These are phyloP conservation scores for Epithemia pelagica DNA, from an alignment of 108 stramenopile species.

Conservation along the genomic window DNA sequence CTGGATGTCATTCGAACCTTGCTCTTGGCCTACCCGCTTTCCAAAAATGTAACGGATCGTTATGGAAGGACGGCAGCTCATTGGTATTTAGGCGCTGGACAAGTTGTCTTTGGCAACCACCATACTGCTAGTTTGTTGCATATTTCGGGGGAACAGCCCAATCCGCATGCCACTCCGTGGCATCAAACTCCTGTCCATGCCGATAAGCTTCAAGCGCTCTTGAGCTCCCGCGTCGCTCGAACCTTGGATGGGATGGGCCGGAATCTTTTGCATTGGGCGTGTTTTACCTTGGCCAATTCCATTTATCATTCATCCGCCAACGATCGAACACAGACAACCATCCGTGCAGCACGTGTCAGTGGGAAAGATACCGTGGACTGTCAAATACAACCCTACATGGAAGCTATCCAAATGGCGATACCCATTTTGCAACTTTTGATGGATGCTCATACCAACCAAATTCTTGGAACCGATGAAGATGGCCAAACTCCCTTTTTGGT, in stretches of 20 bases:
- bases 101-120: slow-evolving; percentile 4
- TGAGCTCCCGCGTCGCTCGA: slow-evolving; percentile 33
- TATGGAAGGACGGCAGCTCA: slow-evolving; percentile 36
- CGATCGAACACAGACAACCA: not conserved
- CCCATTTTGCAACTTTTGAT: slow-evolving; percentile 33
- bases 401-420: slow-evolving; percentile 10
- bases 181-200: slow-evolving; percentile 22
- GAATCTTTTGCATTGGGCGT: slow-evolving; percentile 48
- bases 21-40: slow-evolving; percentile 29
- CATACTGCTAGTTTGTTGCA: slow-evolving; percentile 10
- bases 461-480: slow-evolving; percentile 17
- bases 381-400: slow-evolving; percentile 6
- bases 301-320: not conserved
- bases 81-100: slow-evolving; percentile 52
- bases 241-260: slow-evolving; percentile 27
- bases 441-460: slow-evolving; percentile 33
- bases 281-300: slow-evolving; percentile 21
- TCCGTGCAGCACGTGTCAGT: not conserved
- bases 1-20: slow-evolving; percentile 27
- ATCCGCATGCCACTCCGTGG: slow-evolving; percentile 32
- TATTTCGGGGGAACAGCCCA: slow-evolving; percentile 36
- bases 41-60: slow-evolving; percentile 23
- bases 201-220: slow-evolving; percentile 21
- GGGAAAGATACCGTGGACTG: not conserved
- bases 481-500: slow-evolving; percentile 43